Conservation (phyloP, 1,284 basidiomycete genomes). For the Meira miltonrushii region DNA sequence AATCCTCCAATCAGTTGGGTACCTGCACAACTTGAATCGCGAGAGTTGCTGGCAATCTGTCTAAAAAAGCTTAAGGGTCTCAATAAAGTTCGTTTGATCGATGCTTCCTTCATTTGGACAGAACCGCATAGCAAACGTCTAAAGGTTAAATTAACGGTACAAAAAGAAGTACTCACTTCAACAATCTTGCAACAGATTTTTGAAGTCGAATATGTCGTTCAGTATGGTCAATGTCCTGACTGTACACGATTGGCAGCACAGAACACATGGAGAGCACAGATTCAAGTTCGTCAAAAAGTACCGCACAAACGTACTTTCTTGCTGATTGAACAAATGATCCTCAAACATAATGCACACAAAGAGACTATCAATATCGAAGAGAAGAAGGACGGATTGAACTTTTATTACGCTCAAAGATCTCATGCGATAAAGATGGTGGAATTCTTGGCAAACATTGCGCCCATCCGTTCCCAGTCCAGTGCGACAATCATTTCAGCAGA, state of each 20-base stretch:
- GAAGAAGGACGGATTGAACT: slow-evolving; percentile 89
- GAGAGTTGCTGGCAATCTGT: slow-evolving; percentile 71
- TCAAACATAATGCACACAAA: slow-evolving; percentile 94
- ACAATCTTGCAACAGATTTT: slow-evolving; percentile 97
- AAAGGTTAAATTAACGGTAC: slow-evolving; percentile 89
- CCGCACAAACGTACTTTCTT: slow-evolving; percentile 92
- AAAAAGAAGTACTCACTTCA: slow-evolving; percentile 93
- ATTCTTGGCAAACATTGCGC: slow-evolving; percentile 80
- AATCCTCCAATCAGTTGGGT: slow-evolving; percentile 86
- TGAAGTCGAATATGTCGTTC: slow-evolving; percentile 91
- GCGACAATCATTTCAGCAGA: slow-evolving; percentile 90
- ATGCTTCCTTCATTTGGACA: slow-evolving; percentile 98
- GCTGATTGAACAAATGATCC: slow-evolving; percentile 92
- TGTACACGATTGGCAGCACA: slow-evolving; percentile 91
- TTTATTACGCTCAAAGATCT: slow-evolving; percentile 85
- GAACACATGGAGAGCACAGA: slow-evolving; percentile 95
- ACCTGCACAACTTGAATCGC: slow-evolving; percentile 78
- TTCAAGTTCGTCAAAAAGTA: slow-evolving; percentile 90
- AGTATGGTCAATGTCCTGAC: slow-evolving; percentile 90
- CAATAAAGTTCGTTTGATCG: slow-evolving; percentile 87
- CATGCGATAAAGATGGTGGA: slow-evolving; percentile 98
- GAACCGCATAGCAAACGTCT: slow-evolving; percentile 94
- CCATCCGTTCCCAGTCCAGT: slow-evolving; percentile 78
- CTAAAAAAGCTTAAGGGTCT: slow-evolving; percentile 90
- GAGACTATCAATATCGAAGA: slow-evolving; percentile 91